phyloP scores from a whole-genome alignment of 768 basidiomycete genomes.

The Roridomyces roridus region DNA sequence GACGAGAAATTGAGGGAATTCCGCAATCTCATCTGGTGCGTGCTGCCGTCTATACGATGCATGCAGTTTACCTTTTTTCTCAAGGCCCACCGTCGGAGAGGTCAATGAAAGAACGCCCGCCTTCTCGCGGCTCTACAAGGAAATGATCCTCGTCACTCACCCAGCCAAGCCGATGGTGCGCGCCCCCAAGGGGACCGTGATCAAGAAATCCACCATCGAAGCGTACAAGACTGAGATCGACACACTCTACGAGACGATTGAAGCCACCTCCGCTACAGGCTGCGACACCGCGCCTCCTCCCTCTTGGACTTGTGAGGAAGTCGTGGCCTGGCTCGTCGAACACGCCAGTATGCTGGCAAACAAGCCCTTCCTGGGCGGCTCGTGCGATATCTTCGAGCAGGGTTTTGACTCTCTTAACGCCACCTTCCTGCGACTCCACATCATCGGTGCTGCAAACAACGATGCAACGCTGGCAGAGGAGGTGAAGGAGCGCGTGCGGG shows the following conservation, averaged over 20 bases:
- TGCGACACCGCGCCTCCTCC: slow-evolving; percentile 17
- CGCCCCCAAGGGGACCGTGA: slow-evolving; percentile 54
- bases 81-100: slow-evolving; percentile 47
- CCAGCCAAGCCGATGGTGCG: slow-evolving; percentile 49
- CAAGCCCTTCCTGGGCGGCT: slow-evolving; percentile 9
- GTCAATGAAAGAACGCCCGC: slow-evolving; percentile 48
- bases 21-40: slow-evolving; percentile 47
- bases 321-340: slow-evolving; percentile 26
- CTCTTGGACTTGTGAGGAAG: slow-evolving; percentile 18
- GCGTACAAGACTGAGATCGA: slow-evolving; percentile 54
- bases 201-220: slow-evolving; percentile 47
- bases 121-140: slow-evolving; percentile 54
- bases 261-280: slow-evolving; percentile 16
- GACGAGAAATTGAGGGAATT: slow-evolving; percentile 26
- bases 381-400: slow-evolving; percentile 36
- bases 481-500: slow-evolving; percentile 20
- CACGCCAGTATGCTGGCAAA: slow-evolving; percentile 26
- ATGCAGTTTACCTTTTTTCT: neutral
- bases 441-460: slow-evolving; percentile 35
- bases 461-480: slow-evolving; percentile 1
- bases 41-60: too few relatives aligned
- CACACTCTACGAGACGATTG: slow-evolving; percentile 34
- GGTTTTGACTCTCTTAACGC: slow-evolving; percentile 46
- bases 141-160: slow-evolving; percentile 53
- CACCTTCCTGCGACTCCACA: slow-evolving; percentile 43